Evolutionary conservation across 768 basidiomycete species (phyloP), one percentile per base, ranked within the genome.

Genomic region (Psilocybe cyanescens): DNA sequence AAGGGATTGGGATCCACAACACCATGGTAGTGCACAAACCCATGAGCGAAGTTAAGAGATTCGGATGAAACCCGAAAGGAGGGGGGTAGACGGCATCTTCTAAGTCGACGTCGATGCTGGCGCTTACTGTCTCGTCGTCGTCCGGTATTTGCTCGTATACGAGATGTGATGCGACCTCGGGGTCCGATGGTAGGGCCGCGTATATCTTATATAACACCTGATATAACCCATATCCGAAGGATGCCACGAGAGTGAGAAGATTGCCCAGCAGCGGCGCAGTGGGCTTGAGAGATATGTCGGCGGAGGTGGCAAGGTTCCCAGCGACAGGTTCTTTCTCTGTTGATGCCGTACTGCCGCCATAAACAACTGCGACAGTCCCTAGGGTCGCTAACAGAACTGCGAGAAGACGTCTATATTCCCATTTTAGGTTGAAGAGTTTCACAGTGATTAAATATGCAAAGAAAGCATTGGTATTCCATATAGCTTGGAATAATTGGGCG

Each of bases 381-480:
- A 86, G 61, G 35, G 90, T 94, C 0, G 97, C 96, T 28, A 97
- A 75, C 12, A 83, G 69, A 16, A 99, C 95, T 12, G 94, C 89
- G 28, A 84, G 70, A 33, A 95, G 75, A 46, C 84, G 88, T 48
- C 84, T 78, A 14, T 81, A 64, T 62, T 91, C 84, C 90, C 89
- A 89, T 65, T 80, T 77, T 28, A 86, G 75, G 19, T 82, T 76
- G 62, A 89, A 87, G 2, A 94, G 67, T 66, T 85, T 85, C 62
- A 95, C 86, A n/a, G 89, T 85, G 71, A 98, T 85, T 29, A 94
- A 71, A 71, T 98, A 99, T 4, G 92, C 91, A 73, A 94, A 95
- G 78, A 98, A 95, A 0, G 92, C 90, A 68, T 91, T 92, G 7
- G 91, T 88, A 70, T 97, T 96, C 87, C 92, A 94, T 29, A 95